Evolutionary conservation across 352 stramenopile species (phyloP), one percentile per base, ranked within the genome.

Genomic region (Thraustochytrium striatum): DNA sequence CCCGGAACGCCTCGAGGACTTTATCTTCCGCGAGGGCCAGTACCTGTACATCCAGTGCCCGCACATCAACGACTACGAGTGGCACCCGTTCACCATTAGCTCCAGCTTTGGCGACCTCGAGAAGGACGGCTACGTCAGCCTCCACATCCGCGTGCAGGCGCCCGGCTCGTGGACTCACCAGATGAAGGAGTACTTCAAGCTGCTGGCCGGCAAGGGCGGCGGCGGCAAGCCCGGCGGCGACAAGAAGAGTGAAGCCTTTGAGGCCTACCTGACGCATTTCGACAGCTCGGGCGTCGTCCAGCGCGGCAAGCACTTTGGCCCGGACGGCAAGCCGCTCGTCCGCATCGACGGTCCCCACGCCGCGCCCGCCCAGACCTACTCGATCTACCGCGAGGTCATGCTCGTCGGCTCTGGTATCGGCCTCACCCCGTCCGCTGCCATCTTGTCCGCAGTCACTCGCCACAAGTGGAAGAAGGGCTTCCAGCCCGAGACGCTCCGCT

Each of bases 401-500:
- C 33, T 87, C 35, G 78, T 87, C 21, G 84, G 84, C 57, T 84
- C 83, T 19, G 84, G 84, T 25, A 87, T 87, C 70, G 84, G 84
- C 41, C 35, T 87, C 21, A 87, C 84, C 7, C 84, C 84, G 1
- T 72, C 62, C 32, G 81, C 81, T 16, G 59, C 78, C 58, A 85
- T 87, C 41, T 62, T 87, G 35, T 75, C 68, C 9, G 68, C 72
- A 21, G 61, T 87, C n/a, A 83, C 84, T 25, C 59, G 39, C 52
- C 83, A 87, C 82, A 82, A 82, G 28, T 87, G 84, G 84, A 84
- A 85, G n/a, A 86, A 85, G 65, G 84, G 84, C 53, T 86, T 86
- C 68, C 70, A 81, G 32, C 84, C 84, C n/a, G 83, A 87, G 59
- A 82, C 84, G n/a, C 55, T 87, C 13, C 81, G 85, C 57, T 82